Evolutionary conservation across 108 stramenopile genomes (phyloP).

Genomic region (Hondaea fermentalgiana): DNA sequence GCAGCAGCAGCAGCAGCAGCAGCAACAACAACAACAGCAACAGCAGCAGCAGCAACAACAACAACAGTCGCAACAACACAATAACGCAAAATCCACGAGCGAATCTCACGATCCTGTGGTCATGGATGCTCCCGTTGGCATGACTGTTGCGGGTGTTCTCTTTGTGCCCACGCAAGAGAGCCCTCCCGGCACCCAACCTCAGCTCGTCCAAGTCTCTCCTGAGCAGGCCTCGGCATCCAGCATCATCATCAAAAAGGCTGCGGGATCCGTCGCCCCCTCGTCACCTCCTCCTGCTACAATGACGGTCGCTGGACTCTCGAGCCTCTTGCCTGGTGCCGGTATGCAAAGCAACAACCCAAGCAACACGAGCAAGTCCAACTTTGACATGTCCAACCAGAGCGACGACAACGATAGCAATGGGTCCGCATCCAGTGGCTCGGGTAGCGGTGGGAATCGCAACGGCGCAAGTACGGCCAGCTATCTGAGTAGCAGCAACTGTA

Average conservation of each 20-base stretch:
- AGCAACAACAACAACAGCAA: too few relatives aligned
- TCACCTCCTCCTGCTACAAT: too few relatives aligned
- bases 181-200: neutral
- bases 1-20: too few relatives aligned
- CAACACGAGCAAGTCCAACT: too few relatives aligned
- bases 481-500: too few relatives aligned
- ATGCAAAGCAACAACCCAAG: too few relatives aligned
- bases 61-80: too few relatives aligned
- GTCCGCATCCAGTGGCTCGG: neutral
- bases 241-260: neutral
- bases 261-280: neutral
- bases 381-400: neutral
- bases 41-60: too few relatives aligned
- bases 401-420: neutral
- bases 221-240: neutral
- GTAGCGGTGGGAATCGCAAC: neutral
- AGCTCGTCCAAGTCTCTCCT: neutral
- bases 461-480: too few relatives aligned
- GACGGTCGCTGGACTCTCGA: too few relatives aligned
- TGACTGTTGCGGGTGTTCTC: neutral
- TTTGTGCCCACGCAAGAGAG: neutral
- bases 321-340: too few relatives aligned
- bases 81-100: too few relatives aligned
- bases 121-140: neutral
- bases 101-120: neutral